These are phyloP conservation scores for Solanum rostratum DNA, from an alignment of 257 asterid species.

Conservation along the genomic window DNA sequence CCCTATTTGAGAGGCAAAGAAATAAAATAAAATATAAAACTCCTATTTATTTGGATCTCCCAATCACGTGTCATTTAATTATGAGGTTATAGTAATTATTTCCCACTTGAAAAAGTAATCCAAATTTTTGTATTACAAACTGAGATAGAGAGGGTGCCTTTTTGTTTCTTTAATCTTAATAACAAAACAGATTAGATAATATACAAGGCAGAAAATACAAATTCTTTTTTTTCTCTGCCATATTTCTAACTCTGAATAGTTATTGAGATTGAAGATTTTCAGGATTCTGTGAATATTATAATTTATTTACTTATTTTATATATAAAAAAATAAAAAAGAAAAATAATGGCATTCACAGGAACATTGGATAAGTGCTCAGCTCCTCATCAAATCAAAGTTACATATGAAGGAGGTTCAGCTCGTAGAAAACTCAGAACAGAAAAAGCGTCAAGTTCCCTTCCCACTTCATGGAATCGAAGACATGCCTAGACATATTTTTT, in stretches of 20 bases:
- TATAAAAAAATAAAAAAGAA: background rate
- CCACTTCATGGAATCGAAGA: background rate
- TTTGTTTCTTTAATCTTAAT: conserved; percentile 22
- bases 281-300: background rate
- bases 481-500: background rate
- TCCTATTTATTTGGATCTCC: conserved; percentile 42
- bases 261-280: background rate
- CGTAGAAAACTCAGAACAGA: background rate
- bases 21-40: conserved; percentile 1
- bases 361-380: conserved; percentile 51
- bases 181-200: conserved; percentile 11
- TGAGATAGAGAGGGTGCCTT: conserved; percentile 7
- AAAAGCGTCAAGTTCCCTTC: background rate
- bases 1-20: conserved; percentile 6
- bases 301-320: background rate
- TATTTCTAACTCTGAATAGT: background rate
- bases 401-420: background rate
- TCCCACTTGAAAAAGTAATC: conserved; percentile 6
- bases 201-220: background rate
- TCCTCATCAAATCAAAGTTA: background rate
- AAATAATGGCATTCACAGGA: conserved; percentile 36
- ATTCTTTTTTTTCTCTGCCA: background rate
- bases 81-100: conserved; percentile 8
- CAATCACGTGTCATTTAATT: conserved; percentile 39
- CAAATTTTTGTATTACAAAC: background rate